These are phyloP conservation scores for Ceratobasidium sp. DNA, from an alignment of 1,284 basidiomycete genomes.

Conservation along the genomic window DNA sequence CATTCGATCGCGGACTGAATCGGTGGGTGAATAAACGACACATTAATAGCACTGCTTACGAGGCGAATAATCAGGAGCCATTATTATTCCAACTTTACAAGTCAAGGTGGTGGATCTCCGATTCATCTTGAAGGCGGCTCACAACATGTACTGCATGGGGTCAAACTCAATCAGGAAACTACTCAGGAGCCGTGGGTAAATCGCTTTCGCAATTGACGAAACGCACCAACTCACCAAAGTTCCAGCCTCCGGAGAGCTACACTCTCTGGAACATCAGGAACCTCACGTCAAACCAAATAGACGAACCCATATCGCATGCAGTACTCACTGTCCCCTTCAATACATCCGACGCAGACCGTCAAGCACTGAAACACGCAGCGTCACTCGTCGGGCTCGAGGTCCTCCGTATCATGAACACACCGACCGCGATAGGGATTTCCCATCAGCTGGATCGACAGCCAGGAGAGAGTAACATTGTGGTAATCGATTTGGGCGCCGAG, in stretches of 20 bases:
- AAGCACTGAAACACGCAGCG: slow-evolving; percentile 5
- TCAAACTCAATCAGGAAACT: too few relatives aligned
- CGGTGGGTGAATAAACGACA: background rate
- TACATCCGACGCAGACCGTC: background rate
- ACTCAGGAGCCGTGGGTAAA: too few relatives aligned
- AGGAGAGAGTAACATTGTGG: background rate
- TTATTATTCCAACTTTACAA: too few relatives aligned
- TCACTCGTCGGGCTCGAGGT: background rate
- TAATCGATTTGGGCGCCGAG: slow-evolving; percentile 8
- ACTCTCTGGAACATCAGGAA: background rate
- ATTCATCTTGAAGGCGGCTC: too few relatives aligned
- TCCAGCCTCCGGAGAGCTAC: background rate
- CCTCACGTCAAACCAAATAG: background rate
- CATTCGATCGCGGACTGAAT: background rate
- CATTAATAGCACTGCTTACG: too few relatives aligned
- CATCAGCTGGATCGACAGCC: background rate
- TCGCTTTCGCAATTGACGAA: too few relatives aligned
- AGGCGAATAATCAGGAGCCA: too few relatives aligned
- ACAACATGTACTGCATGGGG: too few relatives aligned
- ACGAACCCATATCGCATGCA: slow-evolving; percentile 9
- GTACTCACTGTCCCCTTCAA: background rate
- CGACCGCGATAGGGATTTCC: background rate
- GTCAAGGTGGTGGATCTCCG: too few relatives aligned
- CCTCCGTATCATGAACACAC: background rate
- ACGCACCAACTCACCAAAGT: too few relatives aligned